Conservation (phyloP, 768 basidiomycete species). For the Podaxis mareebaensis region DNA sequence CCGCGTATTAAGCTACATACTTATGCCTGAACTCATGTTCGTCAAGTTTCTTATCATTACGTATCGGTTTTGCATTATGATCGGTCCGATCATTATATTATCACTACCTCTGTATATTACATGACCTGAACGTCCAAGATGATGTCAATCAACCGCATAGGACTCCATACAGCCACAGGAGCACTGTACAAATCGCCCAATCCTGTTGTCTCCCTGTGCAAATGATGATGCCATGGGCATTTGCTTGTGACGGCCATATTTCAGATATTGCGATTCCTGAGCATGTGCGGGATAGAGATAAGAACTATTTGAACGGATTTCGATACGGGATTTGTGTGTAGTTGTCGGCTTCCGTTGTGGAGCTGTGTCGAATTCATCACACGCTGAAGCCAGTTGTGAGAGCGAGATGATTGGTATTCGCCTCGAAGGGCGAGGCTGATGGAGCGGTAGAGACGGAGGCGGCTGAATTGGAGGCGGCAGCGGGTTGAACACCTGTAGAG, state of each 20-base stretch:
- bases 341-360: conserved; percentile 12
- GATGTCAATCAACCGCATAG: conserved; percentile 22
- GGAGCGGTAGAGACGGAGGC: conserved; percentile 35
- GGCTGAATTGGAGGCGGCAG: conserved; percentile 22
- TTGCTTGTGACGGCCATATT: not conserved
- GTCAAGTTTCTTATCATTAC: not conserved
- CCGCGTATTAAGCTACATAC: too few species aligned
- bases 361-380: conserved; percentile 26
- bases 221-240: not conserved
- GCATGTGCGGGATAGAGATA: not conserved
- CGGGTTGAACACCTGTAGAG: conserved; percentile 18
- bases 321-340: conserved; percentile 1
- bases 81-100: not conserved
- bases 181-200: conserved; percentile 25
- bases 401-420: conserved; percentile 46
- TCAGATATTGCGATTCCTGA: not conserved
- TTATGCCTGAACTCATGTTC: too few species aligned
- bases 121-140: not conserved
- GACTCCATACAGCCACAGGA: conserved; percentile 39
- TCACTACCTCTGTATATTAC: not conserved
- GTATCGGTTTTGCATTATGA: not conserved
- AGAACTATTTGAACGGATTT: not conserved
- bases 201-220: not conserved
- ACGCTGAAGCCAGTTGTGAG: conserved; percentile 40
- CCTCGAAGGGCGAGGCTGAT: conserved; percentile 48